Evolutionary conservation across 495 filamentous ascomycete species (phyloP), one percentile per base, ranked within the genome.

Genomic region (Bacidia gigantensis): DNA sequence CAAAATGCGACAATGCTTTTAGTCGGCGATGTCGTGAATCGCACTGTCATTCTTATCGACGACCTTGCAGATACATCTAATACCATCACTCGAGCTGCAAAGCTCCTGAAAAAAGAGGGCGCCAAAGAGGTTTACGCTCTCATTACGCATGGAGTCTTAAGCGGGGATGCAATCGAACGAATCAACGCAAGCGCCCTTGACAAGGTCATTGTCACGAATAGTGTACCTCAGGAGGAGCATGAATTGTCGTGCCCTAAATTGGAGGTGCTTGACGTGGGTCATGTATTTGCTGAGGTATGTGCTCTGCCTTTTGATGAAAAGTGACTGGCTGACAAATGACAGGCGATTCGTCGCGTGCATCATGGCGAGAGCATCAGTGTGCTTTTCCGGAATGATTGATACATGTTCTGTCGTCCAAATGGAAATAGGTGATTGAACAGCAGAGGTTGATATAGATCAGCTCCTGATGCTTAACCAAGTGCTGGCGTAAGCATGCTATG

Each of bases 1-100:
- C 92, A 95, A 67, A 95, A 96, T 67, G 90, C 92, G 14, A 87
- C 87, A 26, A 97, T 98, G 92, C 95, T 97, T 85, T 77, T 98
- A 21, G 93, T 98, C 7, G 92, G 92, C 49, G 79, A 94, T 62
- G 87, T 98, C 21, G 72, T 76, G 14, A 76, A 81, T 43, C 83
- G 86, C 54, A 84, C 84, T 46, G 81, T 87, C 41, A 94, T 98
- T 60, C 71, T 98, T 43, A 78, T 98, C 56, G 92, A 98, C 65
- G 92, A 98, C 62, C 76, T 98, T 56, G 89, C 84, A 20, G 92
- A 98, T 59, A 98, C 92, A 3, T 89, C 83, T 39, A 96, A 95
- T 66, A 98, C 92, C 9, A 94, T 98, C 60, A 96, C 90, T 1
- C 77, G 92, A 32, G 92, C 92, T 18, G 93, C 92, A n/a, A 96